phyloP scores from a whole-genome alignment of 495 filamentous ascomycete species.

The Annulohypoxylon nitens region DNA sequence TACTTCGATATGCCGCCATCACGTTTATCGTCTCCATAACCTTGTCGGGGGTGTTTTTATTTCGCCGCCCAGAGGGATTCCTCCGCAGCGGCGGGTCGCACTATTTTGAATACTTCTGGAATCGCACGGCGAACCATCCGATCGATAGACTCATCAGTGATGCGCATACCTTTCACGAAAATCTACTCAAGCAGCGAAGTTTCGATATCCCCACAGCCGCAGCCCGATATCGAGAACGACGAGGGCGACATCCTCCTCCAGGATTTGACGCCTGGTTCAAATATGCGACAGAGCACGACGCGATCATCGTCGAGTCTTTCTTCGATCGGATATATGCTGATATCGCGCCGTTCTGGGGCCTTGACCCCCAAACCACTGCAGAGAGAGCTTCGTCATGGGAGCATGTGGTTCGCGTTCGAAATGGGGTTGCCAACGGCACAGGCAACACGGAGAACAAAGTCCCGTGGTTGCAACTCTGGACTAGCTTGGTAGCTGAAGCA shows the following conservation, averaged over 20 bases:
- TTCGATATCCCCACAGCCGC: slow-evolving; percentile 66
- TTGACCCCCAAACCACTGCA: slow-evolving; percentile 65
- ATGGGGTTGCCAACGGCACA: slow-evolving; percentile 63
- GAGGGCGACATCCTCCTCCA: slow-evolving; percentile 78
- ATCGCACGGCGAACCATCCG: slow-evolving; percentile 52
- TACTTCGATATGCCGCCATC: slow-evolving; percentile 41
- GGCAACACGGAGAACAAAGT: slow-evolving; percentile 51
- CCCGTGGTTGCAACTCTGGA: slow-evolving; percentile 68
- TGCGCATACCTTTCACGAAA: slow-evolving; percentile 53
- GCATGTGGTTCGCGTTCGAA: slow-evolving; percentile 64
- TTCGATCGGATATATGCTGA: slow-evolving; percentile 77
- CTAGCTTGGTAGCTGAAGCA: slow-evolving; percentile 64
- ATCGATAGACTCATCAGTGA: slow-evolving; percentile 58
- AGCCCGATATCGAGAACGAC: slow-evolving; percentile 66
- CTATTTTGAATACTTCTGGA: slow-evolving; percentile 50
- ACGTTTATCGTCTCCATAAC: slow-evolving; percentile 43
- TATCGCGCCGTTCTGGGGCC: slow-evolving; percentile 73
- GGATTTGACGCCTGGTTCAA: slow-evolving; percentile 75
- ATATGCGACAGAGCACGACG: slow-evolving; percentile 66
- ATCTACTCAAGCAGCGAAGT: slow-evolving; percentile 56
- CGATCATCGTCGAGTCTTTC: slow-evolving; percentile 73
- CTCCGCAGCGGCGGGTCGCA: slow-evolving; percentile 42
- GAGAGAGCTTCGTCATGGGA: slow-evolving; percentile 58
- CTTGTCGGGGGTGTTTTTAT: slow-evolving; percentile 40
- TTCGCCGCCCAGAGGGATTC: slow-evolving; percentile 45